Evolutionary conservation across 2,329 filamentous ascomycete genomes (phyloP).

Genomic region (Claviceps quebecensis): DNA sequence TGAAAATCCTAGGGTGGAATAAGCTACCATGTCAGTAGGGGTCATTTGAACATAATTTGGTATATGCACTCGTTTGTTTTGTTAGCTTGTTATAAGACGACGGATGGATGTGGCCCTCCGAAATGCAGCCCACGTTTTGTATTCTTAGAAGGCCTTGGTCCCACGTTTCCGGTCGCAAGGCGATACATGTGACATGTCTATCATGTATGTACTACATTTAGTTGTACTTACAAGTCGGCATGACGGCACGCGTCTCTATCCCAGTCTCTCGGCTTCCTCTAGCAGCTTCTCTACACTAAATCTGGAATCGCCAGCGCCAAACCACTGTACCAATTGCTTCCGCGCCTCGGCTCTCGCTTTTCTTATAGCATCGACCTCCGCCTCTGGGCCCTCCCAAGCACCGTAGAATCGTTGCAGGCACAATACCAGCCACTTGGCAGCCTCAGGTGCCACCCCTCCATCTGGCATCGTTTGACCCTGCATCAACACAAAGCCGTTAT

Average conservation of each 20-base stretch:
- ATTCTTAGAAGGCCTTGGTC: no score
- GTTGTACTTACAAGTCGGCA: no score
- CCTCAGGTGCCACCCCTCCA: constrained; percentile 60
- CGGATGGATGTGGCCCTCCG: no score
- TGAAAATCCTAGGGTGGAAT: no score
- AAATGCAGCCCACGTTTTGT: no score
- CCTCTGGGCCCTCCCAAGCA: constrained; percentile 37
- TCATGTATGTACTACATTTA: background rate
- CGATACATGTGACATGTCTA: background rate
- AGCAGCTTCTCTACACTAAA: constrained; percentile 79
- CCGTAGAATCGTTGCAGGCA: constrained; percentile 91
- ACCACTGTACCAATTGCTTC: constrained; percentile 64
- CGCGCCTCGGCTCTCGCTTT: constrained; percentile 47
- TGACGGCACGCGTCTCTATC: constrained; percentile 17
- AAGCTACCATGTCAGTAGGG: no score
- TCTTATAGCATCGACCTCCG: constrained; percentile 22
- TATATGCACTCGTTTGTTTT: no score
- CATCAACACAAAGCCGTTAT: constrained; percentile 71
- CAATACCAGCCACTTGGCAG: constrained; percentile 84
- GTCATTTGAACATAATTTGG: no score
- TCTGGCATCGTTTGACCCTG: constrained; percentile 68
- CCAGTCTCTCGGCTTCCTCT: constrained; percentile 77
- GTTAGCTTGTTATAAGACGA: no score
- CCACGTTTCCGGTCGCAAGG: no score
- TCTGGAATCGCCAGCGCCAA: constrained; percentile 58